Percentiles rank a stretch among this genome's conserved stretches.
phyloP scores from a whole-genome alignment of 1,139 yeast genomes.

The Suhomyces anneliseae region DNA sequence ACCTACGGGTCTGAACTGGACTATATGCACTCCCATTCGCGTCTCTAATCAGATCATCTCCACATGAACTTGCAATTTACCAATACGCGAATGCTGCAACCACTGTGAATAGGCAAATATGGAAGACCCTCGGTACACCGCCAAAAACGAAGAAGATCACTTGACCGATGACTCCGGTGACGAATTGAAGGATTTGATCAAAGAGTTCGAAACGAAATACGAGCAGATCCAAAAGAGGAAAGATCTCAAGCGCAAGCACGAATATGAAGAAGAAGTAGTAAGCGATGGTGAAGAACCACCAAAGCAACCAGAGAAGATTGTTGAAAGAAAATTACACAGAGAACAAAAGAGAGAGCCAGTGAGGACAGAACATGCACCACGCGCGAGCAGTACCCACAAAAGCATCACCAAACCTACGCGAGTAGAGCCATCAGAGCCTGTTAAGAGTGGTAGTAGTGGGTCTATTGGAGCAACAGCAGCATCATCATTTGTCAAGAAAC shows the following conservation, averaged over 20 bases:
- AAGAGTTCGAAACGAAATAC: conserved; percentile 22
- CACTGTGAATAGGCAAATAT: conserved; percentile 9
- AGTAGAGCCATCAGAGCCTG: too few relatives aligned
- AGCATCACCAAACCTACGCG: too few relatives aligned
- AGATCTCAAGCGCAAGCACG: conserved; percentile 3
- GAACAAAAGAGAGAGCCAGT: neutral
- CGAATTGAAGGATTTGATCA: conserved; percentile 24
- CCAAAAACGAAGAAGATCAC: conserved; percentile 14
- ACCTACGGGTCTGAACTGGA: neutral
- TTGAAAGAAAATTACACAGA: too few relatives aligned
- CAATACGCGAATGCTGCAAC: neutral
- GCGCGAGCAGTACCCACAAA: too few relatives aligned
- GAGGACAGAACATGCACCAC: neutral
- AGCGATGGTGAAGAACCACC: conserved; percentile 2
- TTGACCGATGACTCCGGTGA: conserved; percentile 27
- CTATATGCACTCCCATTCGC: neutral
- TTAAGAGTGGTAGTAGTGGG: neutral
- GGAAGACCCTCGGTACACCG: conserved; percentile 23
- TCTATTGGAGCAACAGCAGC: conserved; percentile 1
- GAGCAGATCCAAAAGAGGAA: conserved; percentile 18
- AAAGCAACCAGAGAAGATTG: neutral
- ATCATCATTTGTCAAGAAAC: conserved; percentile 13
- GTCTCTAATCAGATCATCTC: neutral
- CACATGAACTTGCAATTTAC: neutral
- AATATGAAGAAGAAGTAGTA: neutral